Base-by-base conservation (phyloP, 352 stramenopile genomes). In the Globisporangium okanoganense region DNA sequence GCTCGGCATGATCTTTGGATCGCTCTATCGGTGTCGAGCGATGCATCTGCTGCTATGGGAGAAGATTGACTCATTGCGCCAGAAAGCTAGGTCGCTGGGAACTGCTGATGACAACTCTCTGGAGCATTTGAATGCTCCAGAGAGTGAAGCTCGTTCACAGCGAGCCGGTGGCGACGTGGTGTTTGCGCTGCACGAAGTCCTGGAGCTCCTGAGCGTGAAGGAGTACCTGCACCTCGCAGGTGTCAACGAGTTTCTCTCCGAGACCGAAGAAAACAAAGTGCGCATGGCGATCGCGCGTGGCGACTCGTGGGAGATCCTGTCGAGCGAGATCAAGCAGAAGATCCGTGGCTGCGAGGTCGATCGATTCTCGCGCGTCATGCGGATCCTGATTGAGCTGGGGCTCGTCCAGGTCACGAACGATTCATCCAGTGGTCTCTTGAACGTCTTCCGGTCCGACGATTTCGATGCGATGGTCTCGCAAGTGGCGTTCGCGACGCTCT, bases 141-240 rank as follows among this genome's bases (percentile, higher is more conserved):
- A 29, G 6, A 22, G 6, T 7, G 18, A 9, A n/a, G 35, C 2
- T 33, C 7, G 29, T 43, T 2, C 20, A 50, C 9, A 20, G 18
- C 9, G 25, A 36, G 14, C 16, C 20, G 54, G 38, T 54, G 62
- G 58, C 9, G 62, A 79, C 20, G 43, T 78, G 7, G 62, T 83
- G 8, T 92, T 92, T 61, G 68, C 71, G 18, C 62, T 92, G 24
- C 80, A 91, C 65, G 79, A 92, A 53, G 71, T 94, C 8, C 58
- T 94, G 16, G 75, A 91, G 58, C 52, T 82, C 27, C 52, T 92
- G 41, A 76, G 68, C 18, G 65, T 92, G 24, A 77, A 77, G 16
- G 83, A 92, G 44, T 95, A 88, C 54, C 72, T 92, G 13, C 80
- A 92, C 22, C 64, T 95, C 47, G 77, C 89, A 24, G 85, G 85